These are phyloP conservation scores for Aspergillus pseudoviridinutans DNA, from an alignment of 2,329 filamentous ascomycete genomes.

Conservation along the genomic window DNA sequence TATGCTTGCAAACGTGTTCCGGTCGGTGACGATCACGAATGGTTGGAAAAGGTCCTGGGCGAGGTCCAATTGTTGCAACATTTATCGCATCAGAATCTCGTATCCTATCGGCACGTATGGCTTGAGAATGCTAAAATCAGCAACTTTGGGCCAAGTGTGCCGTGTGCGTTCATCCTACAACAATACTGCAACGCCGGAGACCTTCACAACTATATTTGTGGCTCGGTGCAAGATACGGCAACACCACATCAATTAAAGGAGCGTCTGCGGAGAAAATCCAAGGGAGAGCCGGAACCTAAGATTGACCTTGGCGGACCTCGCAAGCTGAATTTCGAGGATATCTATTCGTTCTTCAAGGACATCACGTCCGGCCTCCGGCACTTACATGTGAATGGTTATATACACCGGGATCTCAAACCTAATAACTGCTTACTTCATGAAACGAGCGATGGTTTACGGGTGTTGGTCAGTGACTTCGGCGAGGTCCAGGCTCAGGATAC, in stretches of 20 bases:
- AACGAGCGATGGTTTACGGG: conserved; percentile 66
- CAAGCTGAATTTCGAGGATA: conserved; percentile 75
- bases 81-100: conserved; percentile 88
- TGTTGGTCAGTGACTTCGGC: conserved; percentile 95
- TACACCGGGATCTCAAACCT: conserved; percentile 93
- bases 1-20: conserved; percentile 98
- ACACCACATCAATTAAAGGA: conserved; percentile 87
- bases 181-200: conserved; percentile 97
- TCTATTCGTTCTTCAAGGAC: conserved; percentile 94
- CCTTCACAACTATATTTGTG: conserved; percentile 80
- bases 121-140: conserved; percentile 82
- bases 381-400: conserved; percentile 85
- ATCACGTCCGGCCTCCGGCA: conserved; percentile 89
- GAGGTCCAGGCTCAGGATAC: conserved; percentile 86
- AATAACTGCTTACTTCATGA: conserved; percentile 89
- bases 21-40: conserved; percentile 88
- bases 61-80: conserved; percentile 92
- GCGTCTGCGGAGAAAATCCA: conserved; percentile 76
- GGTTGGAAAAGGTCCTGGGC: conserved; percentile 89
- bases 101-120: conserved; percentile 97
- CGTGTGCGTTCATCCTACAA: conserved; percentile 93
- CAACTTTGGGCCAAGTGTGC: conserved; percentile 84
- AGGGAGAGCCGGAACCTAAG: conserved; percentile 65
- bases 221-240: conserved; percentile 55
- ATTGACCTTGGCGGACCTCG: conserved; percentile 50